phyloP scores from a whole-genome alignment of 176 grass and related monocot species.

The Oryza meridionalis region DNA sequence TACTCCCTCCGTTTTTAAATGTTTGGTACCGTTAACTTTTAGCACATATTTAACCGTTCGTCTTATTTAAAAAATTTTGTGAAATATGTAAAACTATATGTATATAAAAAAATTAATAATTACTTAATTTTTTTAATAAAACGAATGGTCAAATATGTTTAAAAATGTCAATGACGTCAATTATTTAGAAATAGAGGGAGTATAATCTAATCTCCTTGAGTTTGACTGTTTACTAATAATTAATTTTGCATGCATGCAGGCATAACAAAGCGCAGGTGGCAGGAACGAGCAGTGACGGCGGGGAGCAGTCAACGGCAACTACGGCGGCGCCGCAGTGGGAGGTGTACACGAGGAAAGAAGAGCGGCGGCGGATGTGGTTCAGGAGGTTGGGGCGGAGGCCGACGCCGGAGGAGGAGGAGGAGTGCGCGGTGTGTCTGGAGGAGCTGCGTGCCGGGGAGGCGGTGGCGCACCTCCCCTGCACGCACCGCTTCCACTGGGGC shows the following conservation, averaged over 20 bases:
- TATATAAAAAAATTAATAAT: too few species aligned
- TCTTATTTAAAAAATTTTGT: too few species aligned
- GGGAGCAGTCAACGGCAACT: neutral
- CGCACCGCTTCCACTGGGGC: conserved; percentile 87
- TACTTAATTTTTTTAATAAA: too few species aligned
- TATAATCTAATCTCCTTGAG: neutral
- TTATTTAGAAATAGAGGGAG: too few species aligned
- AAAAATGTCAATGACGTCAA: too few species aligned
- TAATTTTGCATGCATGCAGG: conserved; percentile 27
- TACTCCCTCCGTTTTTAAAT: too few species aligned
- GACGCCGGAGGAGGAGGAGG: conserved; percentile 12
- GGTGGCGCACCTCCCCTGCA: conserved; percentile 77
- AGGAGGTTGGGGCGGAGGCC: conserved; percentile 46
- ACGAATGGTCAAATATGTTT: too few species aligned
- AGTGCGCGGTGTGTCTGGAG: conserved; percentile 90
- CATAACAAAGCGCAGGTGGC: conserved; percentile 38
- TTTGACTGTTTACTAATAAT: neutral
- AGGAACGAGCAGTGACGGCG: neutral
- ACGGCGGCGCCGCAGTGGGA: conserved; percentile 36
- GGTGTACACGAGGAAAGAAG: conserved; percentile 37
- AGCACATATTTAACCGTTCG: too few species aligned
- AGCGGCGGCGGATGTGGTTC: conserved; percentile 25
- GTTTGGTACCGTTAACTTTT: too few species aligned
- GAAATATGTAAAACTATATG: too few species aligned
- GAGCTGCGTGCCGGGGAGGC: conserved; percentile 68